Evolutionary conservation across 169 alveolate genomes (phyloP).

Genomic region (Blepharisma undulans): DNA sequence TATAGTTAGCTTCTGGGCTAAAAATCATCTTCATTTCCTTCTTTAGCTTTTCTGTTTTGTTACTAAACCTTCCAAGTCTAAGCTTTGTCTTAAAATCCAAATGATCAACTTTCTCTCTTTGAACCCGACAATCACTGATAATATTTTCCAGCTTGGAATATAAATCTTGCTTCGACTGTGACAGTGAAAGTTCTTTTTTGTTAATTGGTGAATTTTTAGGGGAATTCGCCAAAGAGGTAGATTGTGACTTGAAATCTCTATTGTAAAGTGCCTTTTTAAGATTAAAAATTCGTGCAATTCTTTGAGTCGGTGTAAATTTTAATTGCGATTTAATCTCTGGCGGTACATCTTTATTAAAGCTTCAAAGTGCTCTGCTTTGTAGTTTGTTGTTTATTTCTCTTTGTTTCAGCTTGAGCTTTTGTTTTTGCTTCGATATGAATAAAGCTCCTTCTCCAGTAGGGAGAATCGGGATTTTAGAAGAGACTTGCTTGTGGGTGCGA

Average conservation of each 20-base stretch:
- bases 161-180: not conserved
- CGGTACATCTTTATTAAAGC: not conserved
- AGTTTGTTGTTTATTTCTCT: not conserved
- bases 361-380: not conserved
- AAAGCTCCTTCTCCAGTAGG: not conserved
- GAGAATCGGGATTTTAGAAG: not conserved
- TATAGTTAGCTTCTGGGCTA: not conserved
- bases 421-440: not conserved
- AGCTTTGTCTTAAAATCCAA: not conserved
- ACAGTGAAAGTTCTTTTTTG: not conserved
- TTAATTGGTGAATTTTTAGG: not conserved
- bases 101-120: not conserved
- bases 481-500: not conserved
- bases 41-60: not conserved
- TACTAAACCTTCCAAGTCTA: not conserved
- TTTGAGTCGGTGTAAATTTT: not conserved
- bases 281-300: not conserved
- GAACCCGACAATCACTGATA: not conserved
- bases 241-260: not conserved
- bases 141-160: not conserved
- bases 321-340: not conserved
- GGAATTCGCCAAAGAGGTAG: not conserved
- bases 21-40: not conserved
- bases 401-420: not conserved
- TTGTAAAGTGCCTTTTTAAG: not conserved